Percentiles rank a stretch among this genome's conserved stretches.
Conservation (phyloP, 352 stramenopile genomes). For the Phytopythium kandeliae region DNA sequence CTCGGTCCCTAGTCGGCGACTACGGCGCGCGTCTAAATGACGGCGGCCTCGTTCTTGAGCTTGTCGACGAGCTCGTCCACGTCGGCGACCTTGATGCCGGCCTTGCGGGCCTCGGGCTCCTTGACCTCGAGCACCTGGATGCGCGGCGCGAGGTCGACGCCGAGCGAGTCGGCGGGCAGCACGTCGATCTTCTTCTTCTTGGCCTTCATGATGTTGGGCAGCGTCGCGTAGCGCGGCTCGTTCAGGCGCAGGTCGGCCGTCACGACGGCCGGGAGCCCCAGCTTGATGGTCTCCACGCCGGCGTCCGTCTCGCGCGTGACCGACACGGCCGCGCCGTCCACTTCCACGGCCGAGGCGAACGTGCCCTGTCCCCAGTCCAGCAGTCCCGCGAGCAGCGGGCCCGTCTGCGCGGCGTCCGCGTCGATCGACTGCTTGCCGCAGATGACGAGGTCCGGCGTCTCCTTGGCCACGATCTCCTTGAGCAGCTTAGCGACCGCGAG, state of each 20-base stretch:
- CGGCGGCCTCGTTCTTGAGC: constrained; percentile 93
- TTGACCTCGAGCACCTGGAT: constrained; percentile 85
- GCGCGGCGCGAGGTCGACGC: constrained; percentile 65
- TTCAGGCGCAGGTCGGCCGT: constrained; percentile 98
- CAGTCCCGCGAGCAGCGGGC: constrained; percentile 94
- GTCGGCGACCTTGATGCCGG: constrained; percentile 92
- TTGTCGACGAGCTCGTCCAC: constrained; percentile 96
- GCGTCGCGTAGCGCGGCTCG: constrained; percentile 97
- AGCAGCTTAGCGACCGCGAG: constrained; percentile 97
- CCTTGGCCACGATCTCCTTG: constrained; percentile 92
- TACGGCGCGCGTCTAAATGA: constrained; percentile 67
- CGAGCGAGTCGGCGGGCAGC: constrained; percentile 61
- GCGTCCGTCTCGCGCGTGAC: constrained; percentile 96
- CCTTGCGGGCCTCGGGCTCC: constrained; percentile 90
- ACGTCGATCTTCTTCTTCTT: constrained; percentile 92
- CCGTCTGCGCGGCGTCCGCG: constrained; percentile 81
- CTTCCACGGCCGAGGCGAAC: constrained; percentile 92
- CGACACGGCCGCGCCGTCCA: constrained; percentile 53
- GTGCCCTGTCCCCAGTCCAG: constrained; percentile 97
- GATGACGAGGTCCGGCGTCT: constrained; percentile 92
- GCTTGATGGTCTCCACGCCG: constrained; percentile 85
- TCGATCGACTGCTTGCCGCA: constrained; percentile 97
- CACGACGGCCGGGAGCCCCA: constrained; percentile 93
- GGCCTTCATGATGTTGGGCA: constrained; percentile 99
- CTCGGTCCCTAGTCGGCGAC: too few species aligned